Percentiles rank a stretch among this genome's conserved stretches.
These are phyloP conservation scores for Aureobasidium melanogenum DNA, from an alignment of 2,329 filamentous ascomycete genomes.

Conservation along the genomic window DNA sequence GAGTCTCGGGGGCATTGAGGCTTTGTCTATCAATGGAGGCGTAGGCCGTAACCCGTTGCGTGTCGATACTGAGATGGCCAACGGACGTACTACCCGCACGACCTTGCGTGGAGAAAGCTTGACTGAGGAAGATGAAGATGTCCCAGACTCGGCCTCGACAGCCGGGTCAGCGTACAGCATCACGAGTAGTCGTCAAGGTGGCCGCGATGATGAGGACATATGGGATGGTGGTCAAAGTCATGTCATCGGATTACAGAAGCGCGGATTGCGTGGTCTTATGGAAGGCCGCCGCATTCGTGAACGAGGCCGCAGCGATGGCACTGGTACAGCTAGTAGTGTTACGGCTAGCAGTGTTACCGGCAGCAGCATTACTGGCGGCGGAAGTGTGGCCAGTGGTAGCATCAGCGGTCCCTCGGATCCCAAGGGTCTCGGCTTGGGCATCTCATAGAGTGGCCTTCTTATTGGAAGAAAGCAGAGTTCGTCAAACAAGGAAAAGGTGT, in stretches of 20 bases:
- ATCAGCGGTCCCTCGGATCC: neutral
- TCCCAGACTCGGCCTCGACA: constrained; percentile 26
- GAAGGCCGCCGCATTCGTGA: constrained; percentile 82
- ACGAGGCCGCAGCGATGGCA: constrained; percentile 40
- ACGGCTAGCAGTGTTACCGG: neutral
- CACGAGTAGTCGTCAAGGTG: constrained; percentile 27
- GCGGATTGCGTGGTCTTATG: constrained; percentile 86
- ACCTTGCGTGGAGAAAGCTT: constrained; percentile 26
- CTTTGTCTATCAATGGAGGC: constrained; percentile 23
- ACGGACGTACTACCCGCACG: constrained; percentile 27
- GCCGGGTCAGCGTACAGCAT: constrained; percentile 23
- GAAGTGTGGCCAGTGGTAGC: neutral
- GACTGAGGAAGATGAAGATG: constrained; percentile 26
- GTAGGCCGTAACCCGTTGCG: constrained; percentile 30
- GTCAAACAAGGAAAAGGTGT: neutral
- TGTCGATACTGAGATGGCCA: constrained; percentile 42
- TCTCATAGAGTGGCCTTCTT: constrained; percentile 1
- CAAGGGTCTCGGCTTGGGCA: constrained; percentile 11
- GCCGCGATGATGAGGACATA: constrained; percentile 49
- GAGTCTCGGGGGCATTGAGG: constrained; percentile 32
- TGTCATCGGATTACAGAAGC: constrained; percentile 91
- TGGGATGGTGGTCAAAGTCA: constrained; percentile 78
- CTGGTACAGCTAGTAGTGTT: neutral
- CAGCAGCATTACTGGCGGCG: neutral
- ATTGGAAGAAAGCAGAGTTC: neutral